These are phyloP conservation scores for Hyaloperonospora brassicae DNA, from an alignment of 352 stramenopile genomes.

Conservation along the genomic window DNA sequence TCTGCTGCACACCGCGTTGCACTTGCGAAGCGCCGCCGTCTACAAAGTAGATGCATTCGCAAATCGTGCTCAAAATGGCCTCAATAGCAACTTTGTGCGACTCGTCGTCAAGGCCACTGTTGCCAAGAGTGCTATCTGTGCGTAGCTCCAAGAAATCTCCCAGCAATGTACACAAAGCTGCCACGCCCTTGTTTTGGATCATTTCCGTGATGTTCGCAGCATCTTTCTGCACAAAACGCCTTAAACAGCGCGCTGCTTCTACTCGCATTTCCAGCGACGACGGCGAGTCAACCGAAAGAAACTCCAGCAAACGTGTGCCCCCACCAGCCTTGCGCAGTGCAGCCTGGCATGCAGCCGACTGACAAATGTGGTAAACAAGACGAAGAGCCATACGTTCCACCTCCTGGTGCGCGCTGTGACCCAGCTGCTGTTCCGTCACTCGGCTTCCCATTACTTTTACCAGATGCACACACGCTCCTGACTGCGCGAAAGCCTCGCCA, in stretches of 20 bases:
- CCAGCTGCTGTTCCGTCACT: slow-evolving; percentile 47
- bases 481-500: slow-evolving; percentile 59
- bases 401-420: slow-evolving; percentile 34
- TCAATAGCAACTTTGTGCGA: slow-evolving; percentile 60
- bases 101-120: slow-evolving; percentile 33
- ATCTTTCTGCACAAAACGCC: slow-evolving; percentile 68
- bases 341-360: slow-evolving; percentile 56
- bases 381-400: slow-evolving; percentile 64
- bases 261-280: slow-evolving; percentile 48
- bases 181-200: slow-evolving; percentile 42
- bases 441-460: slow-evolving; percentile 58
- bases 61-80: slow-evolving; percentile 66
- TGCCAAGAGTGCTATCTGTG: slow-evolving; percentile 18
- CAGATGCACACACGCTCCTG: slow-evolving; percentile 42
- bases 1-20: slow-evolving; percentile 38
- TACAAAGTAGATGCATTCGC: slow-evolving; percentile 58
- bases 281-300: slow-evolving; percentile 43
- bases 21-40: slow-evolving; percentile 30
- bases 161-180: slow-evolving; percentile 43
- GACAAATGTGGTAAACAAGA: slow-evolving; percentile 68
- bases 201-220: slow-evolving; percentile 63
- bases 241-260: slow-evolving; percentile 63
- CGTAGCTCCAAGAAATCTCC: slow-evolving; percentile 52
- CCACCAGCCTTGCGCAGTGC: slow-evolving; percentile 53
- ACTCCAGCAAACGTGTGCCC: slow-evolving; percentile 42